A percentile compares a stretch with the other conserved stretches of the same genome.
Evolutionary conservation across 2,329 filamentous ascomycete genomes (phyloP).

Genomic region (Zarea fungicola): DNA sequence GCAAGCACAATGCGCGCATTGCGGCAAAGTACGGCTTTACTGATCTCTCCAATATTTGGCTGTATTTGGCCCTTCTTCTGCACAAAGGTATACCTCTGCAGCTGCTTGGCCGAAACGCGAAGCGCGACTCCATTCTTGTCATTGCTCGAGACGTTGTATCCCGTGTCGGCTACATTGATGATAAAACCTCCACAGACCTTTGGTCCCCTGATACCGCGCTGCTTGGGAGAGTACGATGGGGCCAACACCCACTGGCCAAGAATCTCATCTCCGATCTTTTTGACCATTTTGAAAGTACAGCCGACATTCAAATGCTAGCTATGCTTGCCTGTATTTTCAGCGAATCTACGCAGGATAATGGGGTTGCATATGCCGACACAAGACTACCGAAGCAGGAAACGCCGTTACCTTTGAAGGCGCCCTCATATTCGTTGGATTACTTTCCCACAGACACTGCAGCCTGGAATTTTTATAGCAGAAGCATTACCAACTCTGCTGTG

Average conservation of each 20-base stretch:
- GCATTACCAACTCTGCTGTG: slow-evolving; percentile 47
- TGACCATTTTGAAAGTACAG: slow-evolving; percentile 55
- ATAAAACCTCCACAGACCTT: slow-evolving; percentile 13
- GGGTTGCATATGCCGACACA: slow-evolving; percentile 52
- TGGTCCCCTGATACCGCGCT: slow-evolving; percentile 26
- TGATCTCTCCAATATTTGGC: slow-evolving; percentile 80
- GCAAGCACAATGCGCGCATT: slow-evolving; percentile 74
- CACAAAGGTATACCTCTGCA: slow-evolving; percentile 70
- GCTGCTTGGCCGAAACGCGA: slow-evolving; percentile 50
- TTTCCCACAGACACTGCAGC: slow-evolving; percentile 54
- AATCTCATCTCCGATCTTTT: slow-evolving; percentile 60
- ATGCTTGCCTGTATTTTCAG: slow-evolving; percentile 68
- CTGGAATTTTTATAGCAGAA: slow-evolving; percentile 48
- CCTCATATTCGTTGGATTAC: slow-evolving; percentile 62
- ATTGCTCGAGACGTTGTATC: slow-evolving; percentile 60
- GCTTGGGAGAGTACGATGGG: slow-evolving; percentile 62
- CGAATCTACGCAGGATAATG: slow-evolving; percentile 51
- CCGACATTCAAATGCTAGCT: slow-evolving; percentile 65
- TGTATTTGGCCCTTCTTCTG: slow-evolving; percentile 70
- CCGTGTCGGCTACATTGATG: slow-evolving; percentile 24
- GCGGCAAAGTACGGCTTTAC: slow-evolving; percentile 64
- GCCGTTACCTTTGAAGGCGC: slow-evolving; percentile 59
- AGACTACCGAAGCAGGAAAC: slow-evolving; percentile 54
- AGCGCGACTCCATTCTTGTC: slow-evolving; percentile 58
- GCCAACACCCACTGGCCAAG: slow-evolving; percentile 57